These are phyloP conservation scores for Pleurotus ostreatus DNA, from an alignment of 768 basidiomycete genomes.

Conservation along the genomic window DNA sequence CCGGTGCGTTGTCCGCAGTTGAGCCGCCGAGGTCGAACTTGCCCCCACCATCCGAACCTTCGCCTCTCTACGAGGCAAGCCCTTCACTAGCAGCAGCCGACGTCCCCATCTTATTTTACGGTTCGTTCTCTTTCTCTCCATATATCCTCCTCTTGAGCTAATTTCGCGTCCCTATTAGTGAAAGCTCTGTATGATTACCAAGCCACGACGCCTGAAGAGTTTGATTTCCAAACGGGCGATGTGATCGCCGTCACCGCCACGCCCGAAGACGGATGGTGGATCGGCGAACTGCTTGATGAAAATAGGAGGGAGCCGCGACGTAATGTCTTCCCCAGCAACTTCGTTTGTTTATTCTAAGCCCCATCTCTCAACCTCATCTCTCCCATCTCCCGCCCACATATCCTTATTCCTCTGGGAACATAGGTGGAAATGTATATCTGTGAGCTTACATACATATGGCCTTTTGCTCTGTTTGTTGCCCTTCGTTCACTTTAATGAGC, in stretches of 20 bases:
- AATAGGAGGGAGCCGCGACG: constrained; percentile 63
- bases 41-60: constrained; percentile 1
- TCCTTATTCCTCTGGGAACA: no score
- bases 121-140: constrained; percentile 38
- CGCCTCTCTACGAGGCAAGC: not conserved
- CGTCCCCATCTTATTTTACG: constrained; percentile 80
- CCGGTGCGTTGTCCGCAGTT: not conserved
- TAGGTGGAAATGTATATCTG: no score
- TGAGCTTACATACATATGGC: no score
- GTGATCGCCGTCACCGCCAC: constrained; percentile 94
- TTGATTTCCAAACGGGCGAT: constrained; percentile 95
- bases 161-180: constrained; percentile 39
- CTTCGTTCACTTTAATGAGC: no score
- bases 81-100: constrained; percentile 29
- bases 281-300: constrained; percentile 78
- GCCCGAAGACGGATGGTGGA: constrained; percentile 98
- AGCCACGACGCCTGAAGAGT: constrained; percentile 89
- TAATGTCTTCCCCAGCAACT: constrained; percentile 86
- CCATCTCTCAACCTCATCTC: not conserved
- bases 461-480: no score
- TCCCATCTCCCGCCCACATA: no score
- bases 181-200: constrained; percentile 87
- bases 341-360: constrained; percentile 70
- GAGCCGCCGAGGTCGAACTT: not conserved
- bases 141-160: no score